Base-by-base conservation (phyloP, 208 protist genomes). In the Acanthamoeba sp. region DNA sequence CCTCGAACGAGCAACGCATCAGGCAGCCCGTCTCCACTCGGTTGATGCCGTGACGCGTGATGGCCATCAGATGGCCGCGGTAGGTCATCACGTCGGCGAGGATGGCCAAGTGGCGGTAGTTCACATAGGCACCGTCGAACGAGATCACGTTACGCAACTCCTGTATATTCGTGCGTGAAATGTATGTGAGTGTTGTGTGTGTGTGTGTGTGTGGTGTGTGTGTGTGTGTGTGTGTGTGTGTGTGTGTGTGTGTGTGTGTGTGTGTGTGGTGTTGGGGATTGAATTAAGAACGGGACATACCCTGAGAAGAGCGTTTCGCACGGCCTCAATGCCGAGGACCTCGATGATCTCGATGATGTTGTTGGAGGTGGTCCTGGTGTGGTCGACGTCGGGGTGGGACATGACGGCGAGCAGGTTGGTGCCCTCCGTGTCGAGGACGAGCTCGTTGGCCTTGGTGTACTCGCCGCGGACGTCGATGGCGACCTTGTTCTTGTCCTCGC, bases 1-100 rank as follows among this genome's bases (percentile, higher is more conserved):
- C 98, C 98, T 99, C 99, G 96, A 99, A 99, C 27, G 99, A 99
- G 96, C 97, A 98, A 71, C 99, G 97, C 98, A 99, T 99, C 29
- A 99, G 95, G 12, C 99, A 98, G 84, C 99, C 99, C 22, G 98
- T 99, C 50, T 99, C 98, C 48, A 97, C 96, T 94, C 98, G 97
- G 95, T 99, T 80, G 99, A 98, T 98, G 90, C 97, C 97, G 78
- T 97, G 96, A 80, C 97, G 94, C 20, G 97, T 97, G 32, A 97
- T 96, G 48, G 96, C 97, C 98, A 99, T 99, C n/a, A 99, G 96
- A 94, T 97, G 96, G 71, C 99, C 99, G 45, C 98, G 96, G 91
- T 99, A 98, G 93, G 99, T 99, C 99, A 99, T 99, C 32, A 99
- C 98, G 96, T 99, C 99, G 64, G 98, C 97, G 0, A 99, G 96